These are phyloP conservation scores for Alopecurus myosuroides DNA, from an alignment of 176 grass and related monocot genomes.

Conservation along the genomic window DNA sequence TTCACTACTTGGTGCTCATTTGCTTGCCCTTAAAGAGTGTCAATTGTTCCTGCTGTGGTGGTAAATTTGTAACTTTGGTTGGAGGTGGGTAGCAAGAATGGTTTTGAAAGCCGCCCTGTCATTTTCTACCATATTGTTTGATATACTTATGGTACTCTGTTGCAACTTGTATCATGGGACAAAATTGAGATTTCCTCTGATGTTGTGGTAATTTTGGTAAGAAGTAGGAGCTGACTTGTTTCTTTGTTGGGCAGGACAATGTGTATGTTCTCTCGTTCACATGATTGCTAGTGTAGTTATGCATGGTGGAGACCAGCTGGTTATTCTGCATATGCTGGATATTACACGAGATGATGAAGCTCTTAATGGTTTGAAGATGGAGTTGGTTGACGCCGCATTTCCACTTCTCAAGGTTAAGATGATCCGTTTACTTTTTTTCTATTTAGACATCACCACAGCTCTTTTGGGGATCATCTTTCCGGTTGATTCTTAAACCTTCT, in stretches of 20 bases:
- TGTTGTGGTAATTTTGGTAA: neutral
- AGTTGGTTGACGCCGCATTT: slow-evolving; percentile 92
- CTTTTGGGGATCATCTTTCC: neutral
- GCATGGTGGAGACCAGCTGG: slow-evolving; percentile 83
- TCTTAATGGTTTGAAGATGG: slow-evolving; percentile 97
- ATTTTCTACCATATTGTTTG: neutral
- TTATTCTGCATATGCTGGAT: slow-evolving; percentile 98
- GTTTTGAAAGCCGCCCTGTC: neutral
- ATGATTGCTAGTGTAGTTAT: slow-evolving; percentile 95
- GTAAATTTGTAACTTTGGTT: neutral
- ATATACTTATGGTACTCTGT: neutral
- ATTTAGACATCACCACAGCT: neutral
- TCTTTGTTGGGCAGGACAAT: slow-evolving; percentile 60
- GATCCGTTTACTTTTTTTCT: neutral
- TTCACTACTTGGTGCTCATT: neutral
- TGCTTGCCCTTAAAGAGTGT: neutral
- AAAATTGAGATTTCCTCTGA: neutral
- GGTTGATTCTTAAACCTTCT: neutral
- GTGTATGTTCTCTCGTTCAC: slow-evolving; percentile 88
- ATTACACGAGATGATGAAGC: slow-evolving; percentile 77
- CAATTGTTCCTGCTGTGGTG: neutral
- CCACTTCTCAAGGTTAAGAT: slow-evolving; percentile 81
- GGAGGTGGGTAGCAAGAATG: neutral
- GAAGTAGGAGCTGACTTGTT: slow-evolving; percentile 7
- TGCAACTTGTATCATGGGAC: neutral